Evolutionary conservation across 306 rosid species (phyloP), one percentile per base, ranked within the genome.

Genomic region (Lathyrus aphaca): DNA sequence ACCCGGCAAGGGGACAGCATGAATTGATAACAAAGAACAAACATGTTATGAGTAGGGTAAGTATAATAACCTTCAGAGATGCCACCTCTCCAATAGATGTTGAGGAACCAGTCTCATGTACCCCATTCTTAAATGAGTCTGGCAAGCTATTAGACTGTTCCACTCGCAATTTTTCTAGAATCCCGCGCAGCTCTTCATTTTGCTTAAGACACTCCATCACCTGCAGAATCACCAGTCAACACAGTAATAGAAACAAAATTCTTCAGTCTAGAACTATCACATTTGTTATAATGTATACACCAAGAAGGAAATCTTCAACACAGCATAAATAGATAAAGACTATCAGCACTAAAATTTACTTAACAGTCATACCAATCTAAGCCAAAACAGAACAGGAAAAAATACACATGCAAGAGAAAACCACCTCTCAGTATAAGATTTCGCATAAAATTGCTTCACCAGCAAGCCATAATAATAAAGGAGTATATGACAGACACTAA

Each of bases 191-290:
- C 81, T 84, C 97, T 77, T 88, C 96, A 72, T 94, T 90, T 76
- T 90, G 89, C 85, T 90, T 85, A 46, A 90, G 92, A 80, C 98
- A 90, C 66, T 88, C 92, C 77, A 87, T 89, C 81, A 93, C 94
- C 98, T 90, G 77, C 66, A 75, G 73, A 77, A 75, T 64, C 63
- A 58, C 73, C 69, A 6, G 66, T 61, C 19, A 40, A 63, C 66
- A 16, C 62, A 67, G 45, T 38, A 66, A 54, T 30, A 6, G 11
- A 29, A 62, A 59, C 43, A 57, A n/a, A 71, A 18, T 45, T 38
- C n/a, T 54, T 17, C 39, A 37, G 74, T 48, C 73, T 48, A 46
- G 59, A 68, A 66, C 63, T 50, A 60, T 15, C 27, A 38, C 21
- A 50, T 55, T 64, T 39, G 77, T 10, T 43, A 46, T 19, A 68